Conservation (phyloP, 495 filamentous ascomycete genomes). For the Aspergillus leporis region DNA sequence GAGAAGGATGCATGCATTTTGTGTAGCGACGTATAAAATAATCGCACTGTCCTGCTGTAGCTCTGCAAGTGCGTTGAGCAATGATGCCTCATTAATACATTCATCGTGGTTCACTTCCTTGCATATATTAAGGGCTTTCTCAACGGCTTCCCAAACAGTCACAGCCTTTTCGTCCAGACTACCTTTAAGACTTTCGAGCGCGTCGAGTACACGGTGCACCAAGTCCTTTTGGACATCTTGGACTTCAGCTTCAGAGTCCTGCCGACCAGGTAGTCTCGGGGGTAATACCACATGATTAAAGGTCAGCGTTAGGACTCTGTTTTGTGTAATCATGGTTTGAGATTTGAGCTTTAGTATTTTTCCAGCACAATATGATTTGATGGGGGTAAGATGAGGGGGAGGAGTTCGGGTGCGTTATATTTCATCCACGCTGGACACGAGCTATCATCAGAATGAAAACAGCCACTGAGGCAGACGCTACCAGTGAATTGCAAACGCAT, state of each 20-base stretch:
- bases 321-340: background rate
- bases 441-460: too few species aligned
- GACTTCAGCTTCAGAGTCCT: conserved; percentile 33
- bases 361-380: too few species aligned
- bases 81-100: conserved; percentile 35
- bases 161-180: conserved; percentile 18
- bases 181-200: conserved; percentile 26
- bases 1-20: conserved; percentile 59
- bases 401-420: too few species aligned
- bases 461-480: too few species aligned
- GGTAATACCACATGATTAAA: conserved; percentile 32
- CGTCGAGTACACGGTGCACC: conserved; percentile 33
- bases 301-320: background rate
- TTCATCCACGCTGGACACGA: too few species aligned
- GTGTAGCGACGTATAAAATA: conserved; percentile 49
- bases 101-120: conserved; percentile 30
- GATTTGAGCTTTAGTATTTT: too few species aligned
- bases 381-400: too few species aligned
- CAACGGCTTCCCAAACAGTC: conserved; percentile 31
- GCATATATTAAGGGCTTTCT: conserved; percentile 32
- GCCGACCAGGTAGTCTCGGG: conserved; percentile 43
- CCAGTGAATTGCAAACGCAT: too few species aligned
- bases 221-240: conserved; percentile 39
- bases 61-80: conserved; percentile 33
- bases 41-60: conserved; percentile 35